A percentile compares a stretch with the other conserved stretches of the same genome.
Conservation (phyloP, 2,329 filamentous ascomycete genomes). For the Lachnellula willkommii region DNA sequence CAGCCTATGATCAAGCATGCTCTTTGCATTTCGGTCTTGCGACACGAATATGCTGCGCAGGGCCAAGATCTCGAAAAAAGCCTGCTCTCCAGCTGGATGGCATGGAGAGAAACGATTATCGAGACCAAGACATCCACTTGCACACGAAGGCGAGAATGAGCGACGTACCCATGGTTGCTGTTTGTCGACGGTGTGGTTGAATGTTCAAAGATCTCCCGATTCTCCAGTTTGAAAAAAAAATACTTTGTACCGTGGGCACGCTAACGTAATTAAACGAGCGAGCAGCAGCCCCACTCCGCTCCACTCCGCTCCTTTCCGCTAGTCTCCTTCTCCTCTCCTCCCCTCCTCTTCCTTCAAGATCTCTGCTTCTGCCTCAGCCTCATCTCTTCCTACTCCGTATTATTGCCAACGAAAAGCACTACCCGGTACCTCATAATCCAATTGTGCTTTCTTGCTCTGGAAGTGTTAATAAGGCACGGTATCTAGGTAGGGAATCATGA, state of each 20-base stretch:
- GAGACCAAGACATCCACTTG: slow-evolving; percentile 31
- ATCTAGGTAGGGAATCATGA: no score
- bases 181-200: slow-evolving; percentile 13
- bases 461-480: no score
- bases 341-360: no score
- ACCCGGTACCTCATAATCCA: no score
- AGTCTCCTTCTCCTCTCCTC: no score
- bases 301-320: no score
- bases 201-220: not conserved
- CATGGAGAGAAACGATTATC: slow-evolving; percentile 7
- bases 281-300: no score
- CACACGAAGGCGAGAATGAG: slow-evolving; percentile 32
- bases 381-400: no score
- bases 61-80: slow-evolving; percentile 18
- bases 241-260: not conserved
- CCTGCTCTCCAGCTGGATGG: slow-evolving; percentile 16
- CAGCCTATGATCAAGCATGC: slow-evolving; percentile 63
- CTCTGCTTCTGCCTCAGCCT: no score
- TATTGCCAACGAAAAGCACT: no score
- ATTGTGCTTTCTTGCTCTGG: no score
- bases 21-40: slow-evolving; percentile 41
- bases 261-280: not conserved
- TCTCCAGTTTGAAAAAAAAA: slow-evolving; percentile 4
- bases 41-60: slow-evolving; percentile 32
- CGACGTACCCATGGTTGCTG: slow-evolving; percentile 33